Evolutionary conservation across 768 basidiomycete genomes (phyloP), one percentile per base, ranked within the genome.

Genomic region (Podaxis carcinomalis): DNA sequence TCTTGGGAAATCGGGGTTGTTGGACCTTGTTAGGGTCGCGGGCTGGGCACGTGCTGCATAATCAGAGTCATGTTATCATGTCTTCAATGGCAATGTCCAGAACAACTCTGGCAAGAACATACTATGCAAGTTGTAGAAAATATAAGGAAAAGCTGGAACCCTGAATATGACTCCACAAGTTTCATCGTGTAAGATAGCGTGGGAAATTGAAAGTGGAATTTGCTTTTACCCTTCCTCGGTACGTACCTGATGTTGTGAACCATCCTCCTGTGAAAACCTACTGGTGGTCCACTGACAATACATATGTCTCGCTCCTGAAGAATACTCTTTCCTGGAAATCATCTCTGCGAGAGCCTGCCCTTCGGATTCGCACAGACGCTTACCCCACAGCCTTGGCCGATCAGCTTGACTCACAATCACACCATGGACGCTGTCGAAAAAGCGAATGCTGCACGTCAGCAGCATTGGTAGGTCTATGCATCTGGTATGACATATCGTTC

Each of bases 361-460:
- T 37, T 11, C 52, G 32, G 36, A 54, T 40, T 54, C 13, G 7
- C 49, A 23, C 32, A 19, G 28, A 49, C 47, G 47, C 46, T 32
- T 2, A 16, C 28, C 42, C 42, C 16, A 44, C 19, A 44, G 42
- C 42, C 5, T 16, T 44, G n/a, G 5, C 9, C 14, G 42, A 19
- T 13, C 35, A 55, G 46, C 7, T 59, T 54, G 16, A 51, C 16
- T 11, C 14, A 7, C 9, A 47, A 37, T 36, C 14, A 35, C n/a
- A n/a, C 21, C 42, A 92, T 93, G 92, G 92, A 93, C 68, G 89
- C 84, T 19, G 92, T 92, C 40, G 92, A 92, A 73, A 85, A 80
- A 67, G 88, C 88, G 19, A 93, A 93, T 66, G 72, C 80, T 16
- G 88, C 86, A 58, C 79, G 85, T 49, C 90, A 93, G 72, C 84